Evolutionary conservation across 1,284 basidiomycete genomes (phyloP), one percentile per base, ranked within the genome.

Genomic region (Cutaneotrichosporon sp.): DNA sequence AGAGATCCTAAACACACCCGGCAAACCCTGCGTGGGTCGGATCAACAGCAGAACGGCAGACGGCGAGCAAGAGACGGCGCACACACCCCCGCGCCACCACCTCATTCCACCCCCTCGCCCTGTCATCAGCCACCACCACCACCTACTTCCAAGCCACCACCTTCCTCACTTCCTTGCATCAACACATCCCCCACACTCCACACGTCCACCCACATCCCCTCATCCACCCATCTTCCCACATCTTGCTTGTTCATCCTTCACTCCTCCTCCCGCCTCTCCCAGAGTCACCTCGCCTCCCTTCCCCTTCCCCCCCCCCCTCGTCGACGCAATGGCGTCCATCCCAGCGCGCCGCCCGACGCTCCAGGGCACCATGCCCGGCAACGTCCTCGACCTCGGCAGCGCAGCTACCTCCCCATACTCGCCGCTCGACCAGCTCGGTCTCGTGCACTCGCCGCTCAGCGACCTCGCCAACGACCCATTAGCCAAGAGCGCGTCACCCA

Each of bases 341-440:
- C 18, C 49, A 4, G 45, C 60, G 18, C 60, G 52, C 22, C 42
- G 56, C 8, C 56, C 56, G 13, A 49, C 45, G 6, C 50, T 51
- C 18, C 34, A 34, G 2, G 51, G 20, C 25, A 47, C 7, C 52
- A 24, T 18, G 43, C n/a, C 58, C 53, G 22, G 24, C 36, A n/a
- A 29, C 29, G 45, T 45, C 22, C 24, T 64, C 42, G 56, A 58
- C 56, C 50, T 54, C 24, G 56, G 34, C 33, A 33, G 34, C 24
- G 36, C 55, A 11, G n/a, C 51, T 2, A 9, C 49, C 2, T 42
- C 43, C 0, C 43, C 54, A 4, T 53, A 42, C 43, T 63, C 61
- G 22, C 67, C 67, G 2, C 67, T 68, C 22, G 61, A 65, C 46
- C 64, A 66, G 60, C 57, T 68, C 38, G 64, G 59, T 8, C 38